Percentiles rank a stretch among this genome's conserved stretches.
These are phyloP conservation scores for Crucihimalaya himalaica DNA, from an alignment of 345 rosid genomes.

Conservation along the genomic window DNA sequence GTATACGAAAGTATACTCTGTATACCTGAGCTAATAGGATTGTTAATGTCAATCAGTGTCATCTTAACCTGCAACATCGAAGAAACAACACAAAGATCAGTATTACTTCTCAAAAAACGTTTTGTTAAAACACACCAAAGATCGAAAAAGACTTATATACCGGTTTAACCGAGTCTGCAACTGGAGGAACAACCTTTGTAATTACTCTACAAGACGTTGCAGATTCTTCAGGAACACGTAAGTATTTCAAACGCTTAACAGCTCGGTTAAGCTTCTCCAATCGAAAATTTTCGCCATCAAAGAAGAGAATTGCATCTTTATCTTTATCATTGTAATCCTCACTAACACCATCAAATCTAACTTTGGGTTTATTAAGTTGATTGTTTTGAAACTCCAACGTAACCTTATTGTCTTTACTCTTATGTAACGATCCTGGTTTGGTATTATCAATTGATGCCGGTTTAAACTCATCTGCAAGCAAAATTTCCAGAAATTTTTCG, in stretches of 20 bases:
- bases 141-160: slow-evolving; percentile 37
- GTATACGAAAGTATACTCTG: too few relatives aligned
- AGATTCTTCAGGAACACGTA: slow-evolving; percentile 58
- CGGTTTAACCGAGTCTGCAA: slow-evolving; percentile 25
- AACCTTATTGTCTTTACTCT: slow-evolving; percentile 67
- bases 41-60: slow-evolving; percentile 44
- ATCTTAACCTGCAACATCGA: slow-evolving; percentile 45
- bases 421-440: slow-evolving; percentile 60
- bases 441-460: slow-evolving; percentile 77
- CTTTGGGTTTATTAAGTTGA: slow-evolving; percentile 68
- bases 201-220: slow-evolving; percentile 44
- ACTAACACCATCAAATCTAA: slow-evolving; percentile 63
- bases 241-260: slow-evolving; percentile 65
- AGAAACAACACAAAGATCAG: neutral
- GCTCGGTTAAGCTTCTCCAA: slow-evolving; percentile 69
- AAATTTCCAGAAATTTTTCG: neutral
- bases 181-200: slow-evolving; percentile 38
- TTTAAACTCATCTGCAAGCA: slow-evolving; percentile 69
- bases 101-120: neutral
- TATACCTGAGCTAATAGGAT: slow-evolving; percentile 47
- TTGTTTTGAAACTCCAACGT: slow-evolving; percentile 76
- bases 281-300: slow-evolving; percentile 65
- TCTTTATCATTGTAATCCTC: slow-evolving; percentile 63
- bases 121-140: neutral
- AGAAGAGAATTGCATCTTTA: slow-evolving; percentile 69